phyloP scores from a whole-genome alignment of 2,329 filamentous ascomycete species.

The Colletotrichum phormii region DNA sequence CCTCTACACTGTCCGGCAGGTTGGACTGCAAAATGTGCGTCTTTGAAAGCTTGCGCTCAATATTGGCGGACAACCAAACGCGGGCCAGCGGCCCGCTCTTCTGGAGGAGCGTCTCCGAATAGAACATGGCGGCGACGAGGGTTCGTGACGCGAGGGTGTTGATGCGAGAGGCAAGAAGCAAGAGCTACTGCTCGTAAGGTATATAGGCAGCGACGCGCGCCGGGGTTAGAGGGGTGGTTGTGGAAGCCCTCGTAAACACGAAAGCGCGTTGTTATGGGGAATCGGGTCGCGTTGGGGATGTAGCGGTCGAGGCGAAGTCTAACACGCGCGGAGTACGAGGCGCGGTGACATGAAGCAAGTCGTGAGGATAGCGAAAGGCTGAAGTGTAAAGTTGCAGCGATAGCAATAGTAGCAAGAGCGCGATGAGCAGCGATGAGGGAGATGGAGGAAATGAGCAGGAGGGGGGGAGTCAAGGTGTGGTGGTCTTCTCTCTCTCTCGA shows the following conservation, averaged over 20 bases:
- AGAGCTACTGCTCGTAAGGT: conserved; percentile 27
- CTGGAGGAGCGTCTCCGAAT: conserved; percentile 93
- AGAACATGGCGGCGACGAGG: conserved; percentile 80
- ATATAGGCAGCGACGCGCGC: conserved; percentile 35
- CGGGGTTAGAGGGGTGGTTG: conserved; percentile 26
- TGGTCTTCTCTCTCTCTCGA: conserved; percentile 34
- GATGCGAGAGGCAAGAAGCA: conserved; percentile 15
- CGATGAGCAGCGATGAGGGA: conserved; percentile 36
- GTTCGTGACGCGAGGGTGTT: background rate
- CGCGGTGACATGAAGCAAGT: conserved; percentile 37
- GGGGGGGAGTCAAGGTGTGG: conserved; percentile 36
- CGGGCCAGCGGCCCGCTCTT: conserved; percentile 97
- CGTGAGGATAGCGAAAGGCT: conserved; percentile 25
- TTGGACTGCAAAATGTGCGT: conserved; percentile 95
- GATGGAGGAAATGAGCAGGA: conserved; percentile 36
- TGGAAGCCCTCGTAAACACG: conserved; percentile 40
- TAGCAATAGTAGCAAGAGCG: conserved; percentile 33
- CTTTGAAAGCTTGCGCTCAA: conserved; percentile 98
- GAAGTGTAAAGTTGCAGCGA: conserved; percentile 30
- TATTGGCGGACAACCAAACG: conserved; percentile 97
- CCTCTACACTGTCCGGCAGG: conserved; percentile 92
- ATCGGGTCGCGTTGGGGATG: conserved; percentile 34
- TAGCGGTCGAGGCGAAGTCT: conserved; percentile 27
- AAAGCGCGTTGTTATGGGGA: conserved; percentile 39
- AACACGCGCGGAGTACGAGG: conserved; percentile 26